These are phyloP conservation scores for Aspergillus baeticus DNA, from an alignment of 495 filamentous ascomycete species.

Conservation along the genomic window DNA sequence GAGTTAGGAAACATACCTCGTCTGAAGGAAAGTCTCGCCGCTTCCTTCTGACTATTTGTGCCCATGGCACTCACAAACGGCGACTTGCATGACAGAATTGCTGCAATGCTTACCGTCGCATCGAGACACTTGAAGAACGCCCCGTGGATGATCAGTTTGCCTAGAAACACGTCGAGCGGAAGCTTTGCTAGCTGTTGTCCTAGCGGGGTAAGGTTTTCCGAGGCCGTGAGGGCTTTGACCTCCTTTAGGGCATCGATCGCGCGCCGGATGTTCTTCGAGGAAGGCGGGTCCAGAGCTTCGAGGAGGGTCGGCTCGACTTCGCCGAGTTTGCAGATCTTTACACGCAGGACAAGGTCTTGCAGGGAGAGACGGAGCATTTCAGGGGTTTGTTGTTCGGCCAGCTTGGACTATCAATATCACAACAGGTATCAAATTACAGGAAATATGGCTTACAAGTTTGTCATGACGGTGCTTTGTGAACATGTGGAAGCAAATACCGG, in stretches of 20 bases:
- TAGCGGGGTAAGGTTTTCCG: slow-evolving; percentile 82
- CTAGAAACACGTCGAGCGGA: slow-evolving; percentile 89
- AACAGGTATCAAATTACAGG: background rate
- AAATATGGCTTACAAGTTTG: slow-evolving; percentile 35
- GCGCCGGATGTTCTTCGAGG: slow-evolving; percentile 82
- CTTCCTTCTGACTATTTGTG: slow-evolving; percentile 74
- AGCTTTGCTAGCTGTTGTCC: slow-evolving; percentile 83
- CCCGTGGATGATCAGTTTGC: slow-evolving; percentile 85
- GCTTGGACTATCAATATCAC: slow-evolving; percentile 34
- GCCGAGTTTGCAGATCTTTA: slow-evolving; percentile 95
- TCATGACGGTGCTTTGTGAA: slow-evolving; percentile 90
- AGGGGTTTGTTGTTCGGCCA: slow-evolving; percentile 88
- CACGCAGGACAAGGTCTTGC: slow-evolving; percentile 91
- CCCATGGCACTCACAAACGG: slow-evolving; percentile 87
- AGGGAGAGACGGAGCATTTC: slow-evolving; percentile 92
- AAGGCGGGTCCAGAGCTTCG: slow-evolving; percentile 89
- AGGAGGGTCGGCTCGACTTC: slow-evolving; percentile 84
- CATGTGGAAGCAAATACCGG: slow-evolving; percentile 91
- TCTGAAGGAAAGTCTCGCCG: slow-evolving; percentile 72
- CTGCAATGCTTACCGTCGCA: slow-evolving; percentile 84
- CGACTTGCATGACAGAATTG: slow-evolving; percentile 90
- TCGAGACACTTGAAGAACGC: slow-evolving; percentile 87
- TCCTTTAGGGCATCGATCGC: slow-evolving; percentile 92
- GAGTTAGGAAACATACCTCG: slow-evolving; percentile 39
- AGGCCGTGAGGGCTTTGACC: slow-evolving; percentile 78